Evolutionary conservation across 192 early-diverging fungal species (phyloP), one percentile per base, ranked within the genome.

Genomic region (Paraglomus brasilianum): DNA sequence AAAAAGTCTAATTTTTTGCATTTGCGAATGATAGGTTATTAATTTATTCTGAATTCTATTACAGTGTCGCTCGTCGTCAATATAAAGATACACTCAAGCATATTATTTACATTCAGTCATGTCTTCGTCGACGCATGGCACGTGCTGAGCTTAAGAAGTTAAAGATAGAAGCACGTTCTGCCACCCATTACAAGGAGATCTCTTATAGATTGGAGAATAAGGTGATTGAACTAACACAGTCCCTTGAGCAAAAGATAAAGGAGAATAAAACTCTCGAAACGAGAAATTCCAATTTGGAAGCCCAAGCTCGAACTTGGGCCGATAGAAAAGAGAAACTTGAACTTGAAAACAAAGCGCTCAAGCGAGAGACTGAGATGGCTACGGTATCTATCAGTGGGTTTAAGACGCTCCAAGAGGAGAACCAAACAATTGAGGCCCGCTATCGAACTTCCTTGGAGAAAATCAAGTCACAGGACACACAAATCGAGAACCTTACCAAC

Each of bases 131-230:
- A 17, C 83, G 81, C 14, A 72, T 69, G 22, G 95, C 95, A 41
- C 78, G 85, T 56, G 85, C 85, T 60, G 85, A 87, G 72, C 77
- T 95, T 55, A 81, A 83, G 51, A 71, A 74, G 42, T 78, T 92
- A 67, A 89, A 92, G 76, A 83, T 87, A 30, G 97, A 99, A 80
- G 89, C 90, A 39, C 81, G 91, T 57, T 94, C 92, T 50, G 92
- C 94, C 14, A 89, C 86, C 65, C 96, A 97, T 69, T 88, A 95
- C 76, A 93, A 98, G 82, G 92, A 98, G 69, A 86, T 90, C 39
- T 95, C 95, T 40, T 93, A 93, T 77, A 89, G 89, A 80, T 81
- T 99, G 4, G 97, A 99, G 79, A 89, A 86, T 82, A 98, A 96
- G 84, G 92, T 99, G 63, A 88, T 98, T 73, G 93, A 94, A 76